Evolutionary conservation across 139 green algal genomes (phyloP), one percentile per base, ranked within the genome.

Genomic region (Astrephomene gubernaculifera): DNA sequence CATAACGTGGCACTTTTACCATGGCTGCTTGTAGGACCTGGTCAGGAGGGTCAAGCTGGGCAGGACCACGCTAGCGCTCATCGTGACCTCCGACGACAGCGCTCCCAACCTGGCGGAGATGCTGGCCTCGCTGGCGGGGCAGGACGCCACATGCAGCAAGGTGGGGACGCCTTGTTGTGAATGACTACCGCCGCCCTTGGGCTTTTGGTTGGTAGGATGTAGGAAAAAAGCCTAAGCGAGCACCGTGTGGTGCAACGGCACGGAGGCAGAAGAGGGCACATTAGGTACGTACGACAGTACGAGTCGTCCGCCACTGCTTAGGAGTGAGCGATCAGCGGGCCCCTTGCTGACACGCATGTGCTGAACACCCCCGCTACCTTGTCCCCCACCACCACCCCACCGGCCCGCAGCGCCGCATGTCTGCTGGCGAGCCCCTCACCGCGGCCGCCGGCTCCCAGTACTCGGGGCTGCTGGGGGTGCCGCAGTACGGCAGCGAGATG

Each of bases 371-470:
- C n/a, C n/a, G n/a, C n/a, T n/a, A n/a, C n/a, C n/a, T n/a, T n/a
- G n/a, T 67, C 6, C 57, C 9, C 57, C 57, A 29, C 22, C 22
- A 67, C 22, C 57, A n/a, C 57, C 57, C 17, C 49, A 12, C 49
- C 17, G 49, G 14, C 49, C 49, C 17, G 31, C 36, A 52, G 65
- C 36, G 33, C 65, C 1, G 6, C 57, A 27, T 65, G 19, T 9
- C 17, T 24, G 31, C 29, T 5, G 36, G 27, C 71, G 27, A 41
- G 27, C 27, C 29, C 41, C 44, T 80, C 29, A 61, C 49, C 1
- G 72, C 72, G 31, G 49, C 72, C 31, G 9, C 31, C 49, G 65
- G 65, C 72, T 39, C 19, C 31, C 49, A 80, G 49, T 80, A 36
- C 49, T 68, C 49, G n/a, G 67, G 67, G 49, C 1, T 80, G 2